phyloP scores from a whole-genome alignment of 345 rosid species.

The Reutealis trisperma region DNA sequence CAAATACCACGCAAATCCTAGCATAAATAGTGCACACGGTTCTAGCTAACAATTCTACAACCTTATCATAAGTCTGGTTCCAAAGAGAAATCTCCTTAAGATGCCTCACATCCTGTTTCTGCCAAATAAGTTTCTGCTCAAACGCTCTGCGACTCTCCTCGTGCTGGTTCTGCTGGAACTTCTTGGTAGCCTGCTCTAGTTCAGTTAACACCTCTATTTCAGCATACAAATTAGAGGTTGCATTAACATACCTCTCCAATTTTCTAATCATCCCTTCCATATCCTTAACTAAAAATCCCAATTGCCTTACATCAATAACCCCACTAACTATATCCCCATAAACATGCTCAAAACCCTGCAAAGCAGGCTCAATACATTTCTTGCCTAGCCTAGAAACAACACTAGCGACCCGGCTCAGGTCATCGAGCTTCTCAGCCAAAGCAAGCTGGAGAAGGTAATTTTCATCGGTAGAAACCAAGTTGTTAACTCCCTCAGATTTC shows the following conservation, averaged over 20 bases:
- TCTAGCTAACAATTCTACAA: constrained; percentile 84
- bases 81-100: constrained; percentile 86
- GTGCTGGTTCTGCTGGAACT: constrained; percentile 77
- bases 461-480: constrained; percentile 65
- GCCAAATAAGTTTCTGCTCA: constrained; percentile 95
- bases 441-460: constrained; percentile 66
- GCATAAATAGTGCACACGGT: constrained; percentile 84
- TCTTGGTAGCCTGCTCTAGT: constrained; percentile 74
- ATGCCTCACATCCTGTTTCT: constrained; percentile 87
- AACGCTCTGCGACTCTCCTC: constrained; percentile 82
- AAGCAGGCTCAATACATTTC: constrained; percentile 82
- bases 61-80: constrained; percentile 88
- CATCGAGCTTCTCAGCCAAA: constrained; percentile 86
- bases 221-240: constrained; percentile 69
- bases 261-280: constrained; percentile 91
- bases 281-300: constrained; percentile 86
- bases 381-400: constrained; percentile 91
- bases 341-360: constrained; percentile 95
- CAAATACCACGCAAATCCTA: constrained; percentile 66
- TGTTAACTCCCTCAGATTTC: constrained; percentile 55
- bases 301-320: constrained; percentile 72
- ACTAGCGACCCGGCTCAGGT: constrained; percentile 65
- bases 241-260: constrained; percentile 80
- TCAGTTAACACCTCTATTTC: constrained; percentile 93
- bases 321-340: constrained; percentile 75